phyloP scores from a whole-genome alignment of 2,329 filamentous ascomycete species.

The Neonectria punicea region DNA sequence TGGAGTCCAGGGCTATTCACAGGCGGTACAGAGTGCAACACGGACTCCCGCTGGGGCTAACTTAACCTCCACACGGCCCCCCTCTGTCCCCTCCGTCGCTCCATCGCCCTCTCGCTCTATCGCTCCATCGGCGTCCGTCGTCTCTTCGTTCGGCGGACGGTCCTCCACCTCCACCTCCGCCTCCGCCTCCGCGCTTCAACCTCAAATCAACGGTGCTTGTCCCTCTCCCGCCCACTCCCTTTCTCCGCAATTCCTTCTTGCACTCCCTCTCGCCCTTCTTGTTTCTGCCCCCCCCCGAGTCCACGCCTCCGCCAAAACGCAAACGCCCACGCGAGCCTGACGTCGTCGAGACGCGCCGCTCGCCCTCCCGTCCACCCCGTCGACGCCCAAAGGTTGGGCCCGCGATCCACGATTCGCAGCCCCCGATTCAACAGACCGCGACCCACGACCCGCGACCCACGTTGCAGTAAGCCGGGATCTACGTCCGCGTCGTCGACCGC shows the following conservation, averaged over 20 bases:
- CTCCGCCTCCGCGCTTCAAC: constrained; percentile 26
- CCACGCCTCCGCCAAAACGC: neutral
- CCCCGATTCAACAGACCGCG: constrained; percentile 10
- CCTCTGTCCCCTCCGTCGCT: constrained; percentile 19
- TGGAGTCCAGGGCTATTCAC: neutral
- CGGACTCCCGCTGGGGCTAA: constrained; percentile 10
- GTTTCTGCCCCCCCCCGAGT: neutral
- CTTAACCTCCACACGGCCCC: neutral
- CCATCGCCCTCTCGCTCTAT: constrained; percentile 8
- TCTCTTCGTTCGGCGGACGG: constrained; percentile 11
- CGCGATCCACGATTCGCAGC: constrained; percentile 33
- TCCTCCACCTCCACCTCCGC: constrained; percentile 29
- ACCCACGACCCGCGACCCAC: constrained; percentile 28
- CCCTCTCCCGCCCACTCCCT: neutral
- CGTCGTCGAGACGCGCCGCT: constrained; percentile 29
- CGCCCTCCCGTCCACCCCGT: constrained; percentile 9
- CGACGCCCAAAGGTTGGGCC: constrained; percentile 23
- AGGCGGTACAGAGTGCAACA: constrained; percentile 4
- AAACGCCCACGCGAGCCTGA: constrained; percentile 15
- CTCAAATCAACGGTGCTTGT: constrained; percentile 4
- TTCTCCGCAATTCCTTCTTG: constrained; percentile 2
- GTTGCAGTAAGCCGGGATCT: constrained; percentile 12
- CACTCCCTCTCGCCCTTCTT: neutral
- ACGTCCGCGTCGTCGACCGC: constrained; percentile 32
- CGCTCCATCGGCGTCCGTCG: constrained; percentile 16